Evolutionary conservation across 2,329 filamentous ascomycete genomes (phyloP), one percentile per base, ranked within the genome.

Genomic region (Aspergillus flavus): DNA sequence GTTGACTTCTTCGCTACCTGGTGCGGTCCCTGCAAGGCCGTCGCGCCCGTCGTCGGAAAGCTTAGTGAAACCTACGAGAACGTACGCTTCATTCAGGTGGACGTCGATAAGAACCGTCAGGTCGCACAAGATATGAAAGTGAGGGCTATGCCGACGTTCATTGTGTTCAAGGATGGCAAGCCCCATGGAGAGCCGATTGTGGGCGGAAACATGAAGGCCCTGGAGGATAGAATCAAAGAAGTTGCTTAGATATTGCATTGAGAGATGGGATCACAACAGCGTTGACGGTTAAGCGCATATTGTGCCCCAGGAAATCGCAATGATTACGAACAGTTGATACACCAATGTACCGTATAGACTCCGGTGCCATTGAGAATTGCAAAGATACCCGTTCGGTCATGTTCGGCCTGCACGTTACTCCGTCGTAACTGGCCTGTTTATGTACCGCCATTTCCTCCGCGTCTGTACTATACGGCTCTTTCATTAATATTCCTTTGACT

Each of bases 1-100:
- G 78, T 83, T 71, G 83, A 85, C 73, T 84, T 83, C 79, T 83
- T 82, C 72, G 83, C 83, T 16, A 81, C 82, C 66, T 87, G 85
- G 84, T 86, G 85, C 72, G 84, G 84, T 2, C 85, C 85, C 32
- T 87, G 85, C 79, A 84, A 84, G 70, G 78, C 81, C 39, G 84
- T 87, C 60, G 80, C 80, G 3, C 84, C 84, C 34, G 76, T 82
- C 65, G 82, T 86, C 71, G 80, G 82, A 60, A 76, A 82, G 67
- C 78, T 86, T 60, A 84, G 83, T 63, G 79, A 82, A 59, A 78
- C 80, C 53, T 83, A 86, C 70, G 69, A 77, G 28, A 80, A 82
- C 62, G 74, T 86, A 26, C 79, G 80, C 32, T 86, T 87, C 70
- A 78, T 80, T 66, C 85, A 86, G 76, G 81, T 86, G 36, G 82